These are phyloP conservation scores for Colletotrichum tropicale DNA, from an alignment of 2,329 filamentous ascomycete genomes.

Conservation along the genomic window DNA sequence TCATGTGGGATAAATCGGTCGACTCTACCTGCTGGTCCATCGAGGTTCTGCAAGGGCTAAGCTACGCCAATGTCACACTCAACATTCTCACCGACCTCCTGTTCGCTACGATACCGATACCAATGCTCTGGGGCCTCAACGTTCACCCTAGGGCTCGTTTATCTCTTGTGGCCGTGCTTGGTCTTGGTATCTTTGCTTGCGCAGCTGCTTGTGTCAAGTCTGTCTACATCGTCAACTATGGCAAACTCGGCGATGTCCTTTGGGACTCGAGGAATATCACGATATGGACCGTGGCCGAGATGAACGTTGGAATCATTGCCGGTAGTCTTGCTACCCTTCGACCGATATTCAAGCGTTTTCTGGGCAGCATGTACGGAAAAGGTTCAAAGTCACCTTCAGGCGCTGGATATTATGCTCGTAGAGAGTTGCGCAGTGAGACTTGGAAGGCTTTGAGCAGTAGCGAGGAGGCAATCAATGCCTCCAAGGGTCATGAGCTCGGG, in stretches of 20 bases:
- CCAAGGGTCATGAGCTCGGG: conserved; percentile 20
- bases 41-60: conserved; percentile 41
- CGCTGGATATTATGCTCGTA: conserved; percentile 26
- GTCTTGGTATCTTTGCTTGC: conserved; percentile 49
- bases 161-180: conserved; percentile 44
- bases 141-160: conserved; percentile 43
- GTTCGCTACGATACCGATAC: conserved; percentile 41
- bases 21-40: conserved; percentile 45
- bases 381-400: conserved; percentile 29
- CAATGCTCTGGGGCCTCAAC: conserved; percentile 41
- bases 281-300: conserved; percentile 48
- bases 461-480: conserved; percentile 30
- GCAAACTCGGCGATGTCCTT: conserved; percentile 42
- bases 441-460: conserved; percentile 25
- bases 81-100: conserved; percentile 41
- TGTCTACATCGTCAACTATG: conserved; percentile 38
- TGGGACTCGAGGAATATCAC: conserved; percentile 52
- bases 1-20: conserved; percentile 46
- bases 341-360: conserved; percentile 36
- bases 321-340: conserved; percentile 38
- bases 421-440: conserved; percentile 24
- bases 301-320: conserved; percentile 41
- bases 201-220: conserved; percentile 46
- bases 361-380: conserved; percentile 33
- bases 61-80: conserved; percentile 43